These are phyloP conservation scores for Penicillium soppii DNA, from an alignment of 495 filamentous ascomycete species.

Conservation along the genomic window DNA sequence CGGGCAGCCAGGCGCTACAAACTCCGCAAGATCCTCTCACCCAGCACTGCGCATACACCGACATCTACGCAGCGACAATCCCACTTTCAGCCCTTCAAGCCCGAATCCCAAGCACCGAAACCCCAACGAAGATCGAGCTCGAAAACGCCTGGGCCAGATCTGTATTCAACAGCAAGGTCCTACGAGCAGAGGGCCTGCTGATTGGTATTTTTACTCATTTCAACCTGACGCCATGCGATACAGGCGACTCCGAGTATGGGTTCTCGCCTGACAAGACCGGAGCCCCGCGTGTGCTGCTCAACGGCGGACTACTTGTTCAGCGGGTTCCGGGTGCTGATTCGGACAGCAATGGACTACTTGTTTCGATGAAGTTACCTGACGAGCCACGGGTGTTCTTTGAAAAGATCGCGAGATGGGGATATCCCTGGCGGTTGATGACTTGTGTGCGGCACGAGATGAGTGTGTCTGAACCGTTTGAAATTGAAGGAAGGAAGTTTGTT, in stretches of 20 bases:
- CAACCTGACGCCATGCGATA: conserved; percentile 20
- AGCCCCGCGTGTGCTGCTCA: conserved; percentile 14
- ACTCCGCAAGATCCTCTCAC: conserved; percentile 13
- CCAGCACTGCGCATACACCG: conserved; percentile 28
- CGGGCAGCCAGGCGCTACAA: conserved; percentile 18
- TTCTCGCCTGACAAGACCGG: conserved; percentile 10
- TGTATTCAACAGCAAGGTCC: conserved; percentile 16
- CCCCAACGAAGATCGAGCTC: conserved; percentile 11
- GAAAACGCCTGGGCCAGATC: conserved; percentile 28
- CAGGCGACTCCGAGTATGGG: conserved; percentile 8
- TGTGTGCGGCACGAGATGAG: conserved; percentile 36
- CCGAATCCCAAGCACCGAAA: neutral
- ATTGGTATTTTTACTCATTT: conserved; percentile 15
- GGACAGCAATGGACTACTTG: conserved; percentile 21
- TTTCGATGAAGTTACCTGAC: conserved; percentile 26
- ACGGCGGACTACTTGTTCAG: conserved; percentile 23
- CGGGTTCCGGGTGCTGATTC: conserved; percentile 7
- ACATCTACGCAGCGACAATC: conserved; percentile 32
- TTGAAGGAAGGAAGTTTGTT: conserved; percentile 14
- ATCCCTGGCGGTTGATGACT: conserved; percentile 37
- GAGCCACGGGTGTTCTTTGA: conserved; percentile 29
- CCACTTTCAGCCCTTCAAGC: conserved; percentile 16
- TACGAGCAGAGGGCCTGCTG: conserved; percentile 24
- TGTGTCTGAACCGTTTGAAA: conserved; percentile 27
- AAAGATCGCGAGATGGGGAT: conserved; percentile 29